These are phyloP conservation scores for Sporothrix dimorphospora DNA, from an alignment of 2,329 filamentous ascomycete genomes.

Conservation along the genomic window DNA sequence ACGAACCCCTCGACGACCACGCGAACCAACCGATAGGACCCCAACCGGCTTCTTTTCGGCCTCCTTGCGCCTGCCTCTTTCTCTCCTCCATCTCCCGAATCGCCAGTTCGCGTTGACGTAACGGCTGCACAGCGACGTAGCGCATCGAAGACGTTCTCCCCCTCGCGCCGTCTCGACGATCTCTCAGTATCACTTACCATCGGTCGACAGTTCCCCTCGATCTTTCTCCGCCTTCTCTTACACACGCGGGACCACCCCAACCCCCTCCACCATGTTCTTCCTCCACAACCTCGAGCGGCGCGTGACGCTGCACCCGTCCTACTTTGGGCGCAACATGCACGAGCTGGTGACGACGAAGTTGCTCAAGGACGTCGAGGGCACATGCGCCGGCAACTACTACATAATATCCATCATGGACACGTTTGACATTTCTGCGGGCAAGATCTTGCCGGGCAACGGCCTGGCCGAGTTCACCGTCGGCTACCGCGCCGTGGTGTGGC, in stretches of 20 bases:
- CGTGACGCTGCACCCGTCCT: slow-evolving; percentile 94
- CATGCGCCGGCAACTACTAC: slow-evolving; percentile 93
- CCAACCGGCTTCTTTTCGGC: neutral
- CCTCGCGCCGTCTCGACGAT: neutral
- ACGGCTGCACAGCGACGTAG: neutral
- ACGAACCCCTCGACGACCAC: neutral
- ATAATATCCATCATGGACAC: slow-evolving; percentile 98
- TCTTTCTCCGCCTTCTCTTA: neutral
- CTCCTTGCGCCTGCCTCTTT: neutral
- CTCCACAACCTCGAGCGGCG: slow-evolving; percentile 95
- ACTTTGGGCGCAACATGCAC: slow-evolving; percentile 92
- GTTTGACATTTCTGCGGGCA: slow-evolving; percentile 90
- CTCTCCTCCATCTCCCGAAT: neutral
- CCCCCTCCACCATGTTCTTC: slow-evolving; percentile 79
- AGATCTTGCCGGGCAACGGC: slow-evolving; percentile 88
- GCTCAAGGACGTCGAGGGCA: slow-evolving; percentile 90
- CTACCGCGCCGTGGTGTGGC: slow-evolving; percentile 96
- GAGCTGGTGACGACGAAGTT: slow-evolving; percentile 89
- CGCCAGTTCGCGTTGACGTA: neutral
- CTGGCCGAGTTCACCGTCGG: slow-evolving; percentile 92
- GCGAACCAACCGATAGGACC: neutral
- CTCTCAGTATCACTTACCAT: neutral
- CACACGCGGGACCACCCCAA: slow-evolving; percentile 28
- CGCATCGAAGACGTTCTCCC: neutral
- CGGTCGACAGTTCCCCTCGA: neutral